phyloP scores from a whole-genome alignment of 1,284 basidiomycete species.

The Xerocomus amazonicus region DNA sequence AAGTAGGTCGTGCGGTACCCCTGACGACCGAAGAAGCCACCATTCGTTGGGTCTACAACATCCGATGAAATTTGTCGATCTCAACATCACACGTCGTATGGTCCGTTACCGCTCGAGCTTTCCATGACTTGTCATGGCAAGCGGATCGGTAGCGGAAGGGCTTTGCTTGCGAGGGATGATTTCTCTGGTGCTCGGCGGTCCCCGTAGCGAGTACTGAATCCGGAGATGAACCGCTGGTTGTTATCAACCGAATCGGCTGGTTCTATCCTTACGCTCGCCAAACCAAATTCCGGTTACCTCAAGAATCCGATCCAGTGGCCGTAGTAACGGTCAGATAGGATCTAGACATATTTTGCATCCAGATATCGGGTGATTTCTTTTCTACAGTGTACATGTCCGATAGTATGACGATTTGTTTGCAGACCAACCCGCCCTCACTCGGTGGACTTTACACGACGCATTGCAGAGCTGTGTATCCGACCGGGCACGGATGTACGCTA shows the following conservation, averaged over 20 bases:
- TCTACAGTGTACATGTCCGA: too few species aligned
- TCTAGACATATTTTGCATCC: too few species aligned
- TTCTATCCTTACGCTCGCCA: too few species aligned
- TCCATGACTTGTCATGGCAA: conserved; percentile 9
- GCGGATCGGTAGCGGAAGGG: conserved; percentile 5
- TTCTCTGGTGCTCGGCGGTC: not conserved
- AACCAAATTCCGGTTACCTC: too few species aligned
- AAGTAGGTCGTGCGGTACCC: conserved; percentile 11
- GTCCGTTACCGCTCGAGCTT: not conserved
- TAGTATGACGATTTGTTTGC: too few species aligned
- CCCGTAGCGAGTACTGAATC: not conserved
- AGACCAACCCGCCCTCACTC: too few species aligned
- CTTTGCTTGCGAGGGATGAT: conserved; percentile 27
- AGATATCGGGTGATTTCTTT: too few species aligned
- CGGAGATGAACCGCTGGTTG: conserved; percentile 19
- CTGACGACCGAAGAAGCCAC: conserved; percentile 19
- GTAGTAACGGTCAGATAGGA: conserved; percentile 30
- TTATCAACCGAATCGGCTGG: not conserved
- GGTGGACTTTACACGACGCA: too few species aligned
- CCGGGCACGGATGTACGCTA: too few species aligned
- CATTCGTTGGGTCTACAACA: conserved; percentile 18
- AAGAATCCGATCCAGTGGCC: too few species aligned
- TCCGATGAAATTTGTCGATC: conserved; percentile 16
- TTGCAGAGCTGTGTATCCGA: too few species aligned
- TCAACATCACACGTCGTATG: not conserved